phyloP scores from a whole-genome alignment of 2,329 filamentous ascomycete species.

The Fusarium sp. region DNA sequence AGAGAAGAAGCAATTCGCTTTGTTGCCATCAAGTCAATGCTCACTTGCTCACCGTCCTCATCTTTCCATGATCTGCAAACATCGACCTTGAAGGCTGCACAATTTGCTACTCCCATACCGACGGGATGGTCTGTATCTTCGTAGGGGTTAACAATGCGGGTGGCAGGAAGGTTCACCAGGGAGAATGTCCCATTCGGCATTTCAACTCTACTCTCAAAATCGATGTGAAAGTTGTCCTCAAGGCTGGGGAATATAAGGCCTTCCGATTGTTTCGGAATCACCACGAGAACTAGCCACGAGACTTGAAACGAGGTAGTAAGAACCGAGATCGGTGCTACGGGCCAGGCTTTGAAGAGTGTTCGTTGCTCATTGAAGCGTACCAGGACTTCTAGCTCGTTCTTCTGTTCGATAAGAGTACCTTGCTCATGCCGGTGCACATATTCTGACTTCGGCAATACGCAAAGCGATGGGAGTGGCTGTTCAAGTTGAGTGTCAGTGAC shows the following conservation, averaged over 20 bases:
- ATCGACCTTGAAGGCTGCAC: slow-evolving; percentile 52
- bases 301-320: slow-evolving; percentile 47
- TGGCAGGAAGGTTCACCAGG: slow-evolving; percentile 43
- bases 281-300: slow-evolving; percentile 51
- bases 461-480: slow-evolving; percentile 23
- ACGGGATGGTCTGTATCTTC: slow-evolving; percentile 31
- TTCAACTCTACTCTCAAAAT: slow-evolving; percentile 42
- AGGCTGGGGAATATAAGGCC: slow-evolving; percentile 44
- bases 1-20: slow-evolving; percentile 68
- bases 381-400: slow-evolving; percentile 47
- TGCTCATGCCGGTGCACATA: slow-evolving; percentile 48
- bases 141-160: slow-evolving; percentile 50
- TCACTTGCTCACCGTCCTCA: slow-evolving; percentile 37
- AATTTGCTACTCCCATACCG: slow-evolving; percentile 26
- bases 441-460: slow-evolving; percentile 41
- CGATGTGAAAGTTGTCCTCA: slow-evolving; percentile 47
- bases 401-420: slow-evolving; percentile 51
- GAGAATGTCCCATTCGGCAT: slow-evolving; percentile 39
- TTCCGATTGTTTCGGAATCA: slow-evolving; percentile 32
- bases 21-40: slow-evolving; percentile 69
- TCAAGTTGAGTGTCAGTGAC: slow-evolving; percentile 16
- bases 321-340: slow-evolving; percentile 48
- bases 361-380: slow-evolving; percentile 45
- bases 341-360: slow-evolving; percentile 44
- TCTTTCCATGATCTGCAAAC: slow-evolving; percentile 48